These are phyloP conservation scores for Ophiosphaerella korrae DNA, from an alignment of 2,329 filamentous ascomycete genomes.

Conservation along the genomic window DNA sequence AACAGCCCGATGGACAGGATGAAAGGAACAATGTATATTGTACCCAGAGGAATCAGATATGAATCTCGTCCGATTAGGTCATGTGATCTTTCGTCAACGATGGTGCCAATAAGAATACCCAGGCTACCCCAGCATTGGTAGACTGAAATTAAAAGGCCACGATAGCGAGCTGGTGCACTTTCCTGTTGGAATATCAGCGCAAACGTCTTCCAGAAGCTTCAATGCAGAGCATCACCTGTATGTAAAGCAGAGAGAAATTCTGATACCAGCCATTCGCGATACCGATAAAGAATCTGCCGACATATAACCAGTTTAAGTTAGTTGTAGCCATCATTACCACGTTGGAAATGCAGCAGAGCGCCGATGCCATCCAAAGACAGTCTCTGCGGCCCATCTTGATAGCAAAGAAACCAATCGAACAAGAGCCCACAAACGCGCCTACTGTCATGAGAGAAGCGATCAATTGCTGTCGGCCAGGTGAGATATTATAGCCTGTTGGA, in stretches of 20 bases:
- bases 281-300: slow-evolving; percentile 61
- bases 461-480: slow-evolving; percentile 48
- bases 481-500: slow-evolving; percentile 54
- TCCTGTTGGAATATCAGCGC: slow-evolving; percentile 34
- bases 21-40: slow-evolving; percentile 60
- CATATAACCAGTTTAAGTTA: slow-evolving; percentile 59
- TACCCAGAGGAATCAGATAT: slow-evolving; percentile 56
- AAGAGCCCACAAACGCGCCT: slow-evolving; percentile 52
- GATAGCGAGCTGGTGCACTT: slow-evolving; percentile 56
- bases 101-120: slow-evolving; percentile 50
- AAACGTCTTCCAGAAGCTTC: background rate
- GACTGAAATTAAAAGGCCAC: slow-evolving; percentile 55
- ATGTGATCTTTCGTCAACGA: slow-evolving; percentile 58
- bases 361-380: slow-evolving; percentile 56
- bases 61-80: slow-evolving; percentile 20
- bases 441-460: slow-evolving; percentile 55
- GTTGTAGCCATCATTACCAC: slow-evolving; percentile 62
- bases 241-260: slow-evolving; percentile 60
- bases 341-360: slow-evolving; percentile 54
- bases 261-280: slow-evolving; percentile 59
- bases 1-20: slow-evolving; percentile 51
- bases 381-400: slow-evolving; percentile 48
- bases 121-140: slow-evolving; percentile 57
- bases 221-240: slow-evolving; percentile 43
- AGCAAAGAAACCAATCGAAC: slow-evolving; percentile 41